These are phyloP conservation scores for Paramecium sonneborni DNA, from an alignment of 73 alveolate species.

Conservation along the genomic window DNA sequence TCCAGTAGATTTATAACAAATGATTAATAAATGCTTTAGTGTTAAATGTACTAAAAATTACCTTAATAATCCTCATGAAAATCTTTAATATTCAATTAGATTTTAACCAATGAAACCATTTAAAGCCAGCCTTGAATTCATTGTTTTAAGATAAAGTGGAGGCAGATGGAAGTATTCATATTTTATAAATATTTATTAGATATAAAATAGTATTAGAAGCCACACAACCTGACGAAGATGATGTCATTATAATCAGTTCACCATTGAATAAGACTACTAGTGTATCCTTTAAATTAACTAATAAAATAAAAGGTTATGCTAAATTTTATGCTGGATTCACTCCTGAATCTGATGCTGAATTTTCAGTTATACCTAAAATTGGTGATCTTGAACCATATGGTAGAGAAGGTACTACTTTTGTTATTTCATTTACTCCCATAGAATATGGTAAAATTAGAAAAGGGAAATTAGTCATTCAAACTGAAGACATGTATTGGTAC, in stretches of 20 bases:
- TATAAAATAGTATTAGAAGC: conserved; percentile 94
- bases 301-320: conserved; percentile 90
- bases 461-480: conserved; percentile 92
- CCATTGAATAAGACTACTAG: conserved; percentile 92
- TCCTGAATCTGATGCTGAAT: conserved; percentile 95
- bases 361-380: conserved; percentile 91
- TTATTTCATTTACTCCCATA: conserved; percentile 94
- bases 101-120: conserved; percentile 97
- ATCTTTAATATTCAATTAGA: conserved; percentile 85
- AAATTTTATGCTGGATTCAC: conserved; percentile 95
- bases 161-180: conserved; percentile 95
- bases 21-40: conserved; percentile 91
- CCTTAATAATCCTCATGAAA: conserved; percentile 74
- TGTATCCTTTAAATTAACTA: conserved; percentile 92
- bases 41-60: conserved; percentile 84
- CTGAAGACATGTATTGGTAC: conserved; percentile 98
- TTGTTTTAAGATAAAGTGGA: conserved; percentile 91
- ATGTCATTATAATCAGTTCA: conserved; percentile 88
- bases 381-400: conserved; percentile 95
- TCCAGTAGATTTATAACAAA: conserved; percentile 78
- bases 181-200: not conserved
- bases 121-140: conserved; percentile 90
- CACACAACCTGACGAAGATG: conserved; percentile 96
- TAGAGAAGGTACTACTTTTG: conserved; percentile 94
- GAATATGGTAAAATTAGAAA: conserved; percentile 98